These are phyloP conservation scores for Suillus hirtellus DNA, from an alignment of 768 basidiomycete genomes.

Conservation along the genomic window DNA sequence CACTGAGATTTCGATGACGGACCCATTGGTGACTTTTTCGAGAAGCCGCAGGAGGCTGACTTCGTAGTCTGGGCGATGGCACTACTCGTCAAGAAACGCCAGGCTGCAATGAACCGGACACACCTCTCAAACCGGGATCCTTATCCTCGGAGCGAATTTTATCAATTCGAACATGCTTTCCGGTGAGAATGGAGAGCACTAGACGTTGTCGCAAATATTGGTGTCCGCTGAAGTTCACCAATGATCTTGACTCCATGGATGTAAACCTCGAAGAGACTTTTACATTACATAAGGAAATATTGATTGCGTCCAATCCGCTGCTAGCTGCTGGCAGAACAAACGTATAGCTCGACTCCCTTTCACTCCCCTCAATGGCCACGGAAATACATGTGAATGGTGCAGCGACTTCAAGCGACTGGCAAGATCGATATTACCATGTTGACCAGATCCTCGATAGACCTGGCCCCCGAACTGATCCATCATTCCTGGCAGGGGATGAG, in stretches of 20 bases:
- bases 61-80: constrained; percentile 71
- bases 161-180: constrained; percentile 80
- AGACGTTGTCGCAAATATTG: constrained; percentile 81
- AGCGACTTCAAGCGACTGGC: constrained; percentile 45
- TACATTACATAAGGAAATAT: constrained; percentile 26
- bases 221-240: constrained; percentile 75
- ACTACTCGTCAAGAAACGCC: constrained; percentile 6
- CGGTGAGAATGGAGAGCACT: constrained; percentile 87
- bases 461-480: constrained; percentile 88
- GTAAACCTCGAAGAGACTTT: constrained; percentile 5
- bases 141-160: constrained; percentile 90
- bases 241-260: constrained; percentile 42
- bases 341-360: not conserved
- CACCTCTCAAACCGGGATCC: constrained; percentile 92
- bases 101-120: constrained; percentile 14
- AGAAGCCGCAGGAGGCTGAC: constrained; percentile 84
- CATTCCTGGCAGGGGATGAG: constrained; percentile 78
- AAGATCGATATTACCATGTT: constrained; percentile 73
- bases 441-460: constrained; percentile 84
- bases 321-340: not conserved
- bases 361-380: constrained; percentile 24
- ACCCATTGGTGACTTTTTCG: constrained; percentile 93
- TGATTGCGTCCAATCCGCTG: not conserved
- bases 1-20: constrained; percentile 91
- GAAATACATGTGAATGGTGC: constrained; percentile 36